These are phyloP conservation scores for Suillus discolor DNA, from an alignment of 768 basidiomycete species.

Conservation along the genomic window DNA sequence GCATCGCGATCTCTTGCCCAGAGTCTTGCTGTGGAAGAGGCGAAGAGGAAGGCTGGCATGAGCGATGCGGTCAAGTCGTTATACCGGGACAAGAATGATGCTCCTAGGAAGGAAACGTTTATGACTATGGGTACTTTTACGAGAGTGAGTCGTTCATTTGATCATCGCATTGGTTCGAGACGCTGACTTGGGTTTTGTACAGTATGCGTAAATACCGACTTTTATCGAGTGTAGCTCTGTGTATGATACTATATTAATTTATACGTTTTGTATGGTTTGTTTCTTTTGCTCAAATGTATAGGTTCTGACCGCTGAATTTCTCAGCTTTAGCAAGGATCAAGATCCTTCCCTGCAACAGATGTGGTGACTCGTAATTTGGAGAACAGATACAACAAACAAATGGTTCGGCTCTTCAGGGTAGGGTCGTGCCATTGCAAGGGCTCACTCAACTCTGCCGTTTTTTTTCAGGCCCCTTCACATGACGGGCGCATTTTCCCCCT, in stretches of 20 bases:
- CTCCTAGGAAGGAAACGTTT: slow-evolving; percentile 77
- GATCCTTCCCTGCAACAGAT: neutral
- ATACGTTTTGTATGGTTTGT: neutral
- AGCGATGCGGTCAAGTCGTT: slow-evolving; percentile 84
- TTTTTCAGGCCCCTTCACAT: slow-evolving; percentile 35
- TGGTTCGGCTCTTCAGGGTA: neutral
- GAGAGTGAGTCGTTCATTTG: slow-evolving; percentile 56
- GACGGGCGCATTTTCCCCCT: slow-evolving; percentile 31
- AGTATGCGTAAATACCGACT: slow-evolving; percentile 13
- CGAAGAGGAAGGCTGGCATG: slow-evolving; percentile 82
- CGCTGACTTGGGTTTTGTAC: neutral
- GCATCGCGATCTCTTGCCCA: slow-evolving; percentile 68
- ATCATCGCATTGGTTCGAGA: neutral
- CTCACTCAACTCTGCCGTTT: slow-evolving; percentile 3
- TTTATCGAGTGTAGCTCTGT: neutral
- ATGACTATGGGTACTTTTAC: slow-evolving; percentile 94
- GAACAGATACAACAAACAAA: neutral
- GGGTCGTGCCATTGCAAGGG: neutral
- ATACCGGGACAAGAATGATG: slow-evolving; percentile 59
- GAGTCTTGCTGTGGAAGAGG: slow-evolving; percentile 79
- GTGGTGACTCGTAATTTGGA: neutral
- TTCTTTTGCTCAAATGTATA: neutral
- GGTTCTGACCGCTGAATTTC: no score
- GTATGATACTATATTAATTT: neutral
- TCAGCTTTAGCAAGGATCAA: neutral